Conservation (phyloP, 169 alveolate genomes). For the Plasmodium yoelii region DNA sequence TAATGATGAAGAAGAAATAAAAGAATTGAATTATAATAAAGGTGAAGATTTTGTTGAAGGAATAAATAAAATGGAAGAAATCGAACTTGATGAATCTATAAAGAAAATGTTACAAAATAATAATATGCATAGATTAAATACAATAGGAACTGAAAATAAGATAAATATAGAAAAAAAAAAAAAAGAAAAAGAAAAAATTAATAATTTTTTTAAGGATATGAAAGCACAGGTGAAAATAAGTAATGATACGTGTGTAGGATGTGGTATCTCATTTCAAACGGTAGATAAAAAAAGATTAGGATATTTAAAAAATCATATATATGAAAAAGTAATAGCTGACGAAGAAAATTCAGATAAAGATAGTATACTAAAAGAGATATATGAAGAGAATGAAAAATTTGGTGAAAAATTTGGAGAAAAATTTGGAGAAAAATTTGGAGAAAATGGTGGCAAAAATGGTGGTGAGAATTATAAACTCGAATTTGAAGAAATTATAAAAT, state of each 20-base stretch:
- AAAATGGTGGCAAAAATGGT: conserved; percentile 1
- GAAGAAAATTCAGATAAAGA: conserved; percentile 33
- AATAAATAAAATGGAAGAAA: conserved; percentile 16
- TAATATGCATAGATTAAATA: background rate
- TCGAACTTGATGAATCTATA: conserved; percentile 29
- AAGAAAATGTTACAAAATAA: conserved; percentile 14
- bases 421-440: background rate
- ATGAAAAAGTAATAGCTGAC: conserved; percentile 31
- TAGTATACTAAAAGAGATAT: conserved; percentile 34
- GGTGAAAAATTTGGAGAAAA: background rate
- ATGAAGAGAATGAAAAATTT: background rate
- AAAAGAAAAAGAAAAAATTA: conserved; percentile 53
- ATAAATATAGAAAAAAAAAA: background rate
- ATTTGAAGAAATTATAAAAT: conserved; percentile 2
- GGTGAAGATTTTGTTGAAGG: background rate
- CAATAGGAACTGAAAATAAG: background rate
- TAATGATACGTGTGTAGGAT: conserved; percentile 77
- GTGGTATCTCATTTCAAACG: conserved; percentile 82
- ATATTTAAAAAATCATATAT: conserved; percentile 42
- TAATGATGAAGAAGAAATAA: background rate
- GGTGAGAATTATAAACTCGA: background rate
- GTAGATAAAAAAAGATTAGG: conserved; percentile 43
- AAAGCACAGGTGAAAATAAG: conserved; percentile 34
- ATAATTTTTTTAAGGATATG: conserved; percentile 48
- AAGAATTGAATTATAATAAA: background rate